Evolutionary conservation across 768 basidiomycete genomes (phyloP), one percentile per base, ranked within the genome.

Genomic region (Xerocomus brunneocitrinus): DNA sequence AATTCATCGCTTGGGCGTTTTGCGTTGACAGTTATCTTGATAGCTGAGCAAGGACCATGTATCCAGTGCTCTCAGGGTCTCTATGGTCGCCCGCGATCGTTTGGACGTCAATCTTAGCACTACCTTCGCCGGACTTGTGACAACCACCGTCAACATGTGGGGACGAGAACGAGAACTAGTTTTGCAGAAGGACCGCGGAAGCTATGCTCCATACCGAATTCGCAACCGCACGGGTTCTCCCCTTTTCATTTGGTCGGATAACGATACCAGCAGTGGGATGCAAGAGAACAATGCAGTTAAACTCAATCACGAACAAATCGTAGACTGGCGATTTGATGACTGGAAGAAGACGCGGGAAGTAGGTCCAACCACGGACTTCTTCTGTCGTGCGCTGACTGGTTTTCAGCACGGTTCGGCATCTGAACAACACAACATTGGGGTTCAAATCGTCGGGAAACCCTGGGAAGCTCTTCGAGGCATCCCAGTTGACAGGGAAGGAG

Each of bases 301-400:
- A 61, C 72, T 99, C 35, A 73, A 81, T 19, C 80, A 92, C 58
- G 87, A 88, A 35, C 79, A 90, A 62, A 83, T 78, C 8, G 74
- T 91, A 4, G 95, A 98, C 52, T 98, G 97, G 97, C 79, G 97
- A 51, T 98, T 98, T 62, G 94, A 98, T 65, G 95, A 98, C 63
- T 93, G 92, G 88, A 87, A 87, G 67, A 87, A 86, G 4, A 85
- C 90, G 75, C 84, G 97, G 65, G 97, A 99, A 76, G 94, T 92
- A 64, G 55, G 76, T 58, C 16, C 43, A 42, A 24, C 34, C 12
- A 24, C 5, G 9, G 1, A 49, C 2, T 44, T 22, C 27, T 52
- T 27, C 8, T n/a, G 27, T 30, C 22, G 12, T 51, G 6, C 13
- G 42, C 47, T 50, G 36, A 58, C 50, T 41, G 49, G 16, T 31